Evolutionary conservation across 1,139 yeast species (phyloP), one percentile per base, ranked within the genome.

Genomic region (Eremothecium cymbalariae): DNA sequence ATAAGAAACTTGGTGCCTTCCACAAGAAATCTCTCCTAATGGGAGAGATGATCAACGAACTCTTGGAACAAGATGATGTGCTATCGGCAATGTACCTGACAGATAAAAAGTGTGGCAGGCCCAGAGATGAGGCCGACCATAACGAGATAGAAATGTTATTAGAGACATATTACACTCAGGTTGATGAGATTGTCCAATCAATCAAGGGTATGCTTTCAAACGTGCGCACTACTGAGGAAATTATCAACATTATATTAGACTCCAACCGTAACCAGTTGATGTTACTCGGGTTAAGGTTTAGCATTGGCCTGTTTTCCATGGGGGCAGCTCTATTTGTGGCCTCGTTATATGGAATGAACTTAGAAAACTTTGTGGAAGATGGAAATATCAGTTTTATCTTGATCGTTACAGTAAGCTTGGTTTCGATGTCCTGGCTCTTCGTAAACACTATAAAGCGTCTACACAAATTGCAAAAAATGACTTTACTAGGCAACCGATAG

Each of bases 61-160:
- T 90, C 31, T 62, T 93, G 24, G 97, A 88, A 36, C 85, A 79
- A 45, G 95, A 83, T 50, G 90, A 81, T 43, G 83, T 77, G 44
- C 59, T 82, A 38, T 70, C 72, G 19, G 84, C 74, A 14, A 71
- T 82, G 74, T 78, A 79, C 53, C 62, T 81, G 37, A 70, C 79
- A 0, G 72, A 70, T 24, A 65, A 62, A 24, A 36, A 46, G 39
- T 33, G 33, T 32, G 45, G 56, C 9, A 42, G 37, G 31, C 25
- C 42, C 17, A 40, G 54, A 26, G 36, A 39, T 8, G 39, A 45
- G 13, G 62, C 59, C 9, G 77, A 74, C 44, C 77, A 74, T 46
- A 77, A 74, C 26, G 93, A 81, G 44, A 70, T 80, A 20, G 94
- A 82, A 50, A 71, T 81, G 71, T 63, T 82, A 8, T 50, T 82